Percentiles rank a stretch among this genome's conserved stretches.
Conservation (phyloP, 2,329 filamentous ascomycete genomes). For the Beauveria scarabaeidicola region DNA sequence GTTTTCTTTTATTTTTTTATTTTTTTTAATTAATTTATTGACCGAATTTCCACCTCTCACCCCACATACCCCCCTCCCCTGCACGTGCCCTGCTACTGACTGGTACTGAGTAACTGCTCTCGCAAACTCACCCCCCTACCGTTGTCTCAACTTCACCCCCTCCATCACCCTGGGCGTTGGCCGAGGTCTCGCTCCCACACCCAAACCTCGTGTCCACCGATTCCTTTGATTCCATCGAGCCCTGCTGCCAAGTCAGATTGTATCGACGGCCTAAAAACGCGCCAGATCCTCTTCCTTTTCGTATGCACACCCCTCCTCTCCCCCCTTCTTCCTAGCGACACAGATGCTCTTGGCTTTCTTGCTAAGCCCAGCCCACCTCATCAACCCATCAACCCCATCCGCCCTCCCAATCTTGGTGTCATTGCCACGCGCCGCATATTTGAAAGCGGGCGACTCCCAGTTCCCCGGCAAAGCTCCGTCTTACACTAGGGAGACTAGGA, state of each 20-base stretch:
- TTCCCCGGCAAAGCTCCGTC: conserved; percentile 29
- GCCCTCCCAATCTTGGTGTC: conserved; percentile 4
- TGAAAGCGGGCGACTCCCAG: conserved; percentile 29
- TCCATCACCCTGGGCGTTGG: neutral
- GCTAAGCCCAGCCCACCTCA: neutral
- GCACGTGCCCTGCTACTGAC: too few species aligned
- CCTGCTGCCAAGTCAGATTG: conserved; percentile 27
- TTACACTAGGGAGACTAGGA: conserved; percentile 12
- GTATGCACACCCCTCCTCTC: neutral
- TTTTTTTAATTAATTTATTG: neutral
- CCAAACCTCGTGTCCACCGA: neutral
- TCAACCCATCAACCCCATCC: neutral
- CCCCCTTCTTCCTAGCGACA: neutral
- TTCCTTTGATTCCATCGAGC: conserved; percentile 5
- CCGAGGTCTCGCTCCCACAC: neutral
- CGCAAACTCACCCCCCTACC: too few species aligned
- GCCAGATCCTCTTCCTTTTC: conserved; percentile 22
- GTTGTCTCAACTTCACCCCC: neutral
- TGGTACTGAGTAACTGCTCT: too few species aligned
- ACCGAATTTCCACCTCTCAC: neutral
- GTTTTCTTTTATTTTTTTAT: neutral
- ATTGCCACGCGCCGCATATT: conserved; percentile 26
- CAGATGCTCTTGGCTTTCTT: neutral
- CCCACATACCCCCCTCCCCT: neutral
- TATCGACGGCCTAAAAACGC: conserved; percentile 27